phyloP scores from a whole-genome alignment of 805 yeast genomes.

The Brettanomyces sp. region DNA sequence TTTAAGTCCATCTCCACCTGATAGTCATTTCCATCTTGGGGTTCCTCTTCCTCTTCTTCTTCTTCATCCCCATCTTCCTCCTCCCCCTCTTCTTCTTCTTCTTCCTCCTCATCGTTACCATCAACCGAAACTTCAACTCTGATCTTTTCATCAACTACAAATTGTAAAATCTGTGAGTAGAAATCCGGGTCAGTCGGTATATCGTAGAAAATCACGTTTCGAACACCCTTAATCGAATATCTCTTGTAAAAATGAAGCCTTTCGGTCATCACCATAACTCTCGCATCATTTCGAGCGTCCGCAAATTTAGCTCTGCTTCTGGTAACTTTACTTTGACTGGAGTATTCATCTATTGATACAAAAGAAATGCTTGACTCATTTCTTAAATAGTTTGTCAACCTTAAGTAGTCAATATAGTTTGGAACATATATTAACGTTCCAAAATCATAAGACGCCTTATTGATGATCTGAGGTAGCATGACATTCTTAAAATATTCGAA shows the following conservation, averaged over 20 bases:
- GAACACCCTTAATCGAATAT: conserved; percentile 76
- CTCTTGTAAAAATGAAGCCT: conserved; percentile 89
- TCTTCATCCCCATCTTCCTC: conserved; percentile 14
- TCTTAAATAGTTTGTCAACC: conserved; percentile 64
- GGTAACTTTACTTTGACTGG: conserved; percentile 60
- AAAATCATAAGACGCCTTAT: conserved; percentile 51
- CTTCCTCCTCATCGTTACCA: conserved; percentile 9
- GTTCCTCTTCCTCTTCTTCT: conserved; percentile 6
- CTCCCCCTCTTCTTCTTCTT: conserved; percentile 5
- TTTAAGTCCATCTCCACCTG: conserved; percentile 21
- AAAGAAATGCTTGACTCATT: conserved; percentile 54
- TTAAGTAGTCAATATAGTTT: conserved; percentile 74
- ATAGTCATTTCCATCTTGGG: conserved; percentile 6
- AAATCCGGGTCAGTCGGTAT: conserved; percentile 79
- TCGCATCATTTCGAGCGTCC: conserved; percentile 25
- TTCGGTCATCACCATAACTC: conserved; percentile 80
- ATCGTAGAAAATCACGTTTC: conserved; percentile 71
- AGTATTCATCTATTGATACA: conserved; percentile 76
- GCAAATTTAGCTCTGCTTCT: conserved; percentile 64
- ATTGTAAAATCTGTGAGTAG: conserved; percentile 66
- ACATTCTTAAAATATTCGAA: conserved; percentile 72
- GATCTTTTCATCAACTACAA: conserved; percentile 44
- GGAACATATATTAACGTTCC: conserved; percentile 82
- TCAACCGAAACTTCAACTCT: conserved; percentile 17
- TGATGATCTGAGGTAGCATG: conserved; percentile 60